A percentile compares a stretch with the other conserved stretches of the same genome.
These are phyloP conservation scores for Penicillium lividum DNA, from an alignment of 495 filamentous ascomycete species.

Conservation along the genomic window DNA sequence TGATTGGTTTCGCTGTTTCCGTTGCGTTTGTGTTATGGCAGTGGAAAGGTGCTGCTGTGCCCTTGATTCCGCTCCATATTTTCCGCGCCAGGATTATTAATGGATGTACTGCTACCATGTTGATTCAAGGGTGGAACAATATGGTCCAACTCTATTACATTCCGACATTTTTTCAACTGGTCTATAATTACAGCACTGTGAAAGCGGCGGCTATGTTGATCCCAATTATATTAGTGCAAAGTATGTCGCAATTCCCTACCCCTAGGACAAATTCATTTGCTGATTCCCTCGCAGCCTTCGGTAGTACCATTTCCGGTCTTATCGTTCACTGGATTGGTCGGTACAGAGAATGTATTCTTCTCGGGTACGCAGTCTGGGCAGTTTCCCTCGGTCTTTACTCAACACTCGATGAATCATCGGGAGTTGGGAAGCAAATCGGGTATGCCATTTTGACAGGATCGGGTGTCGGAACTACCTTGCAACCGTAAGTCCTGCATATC, in stretches of 20 bases:
- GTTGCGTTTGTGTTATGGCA: conserved; percentile 53
- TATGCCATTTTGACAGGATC: conserved; percentile 53
- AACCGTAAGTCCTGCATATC: conserved; percentile 38
- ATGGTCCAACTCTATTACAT: conserved; percentile 57
- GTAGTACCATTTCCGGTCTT: conserved; percentile 53
- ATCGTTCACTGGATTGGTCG: conserved; percentile 54
- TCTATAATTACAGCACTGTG: conserved; percentile 52
- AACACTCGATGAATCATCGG: conserved; percentile 49
- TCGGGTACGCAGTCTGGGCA: conserved; percentile 55
- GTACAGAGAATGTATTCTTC: conserved; percentile 53
- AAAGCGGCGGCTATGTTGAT: conserved; percentile 53
- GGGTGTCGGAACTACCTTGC: conserved; percentile 55
- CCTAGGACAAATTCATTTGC: conserved; percentile 39
- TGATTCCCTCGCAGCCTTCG: conserved; percentile 46
- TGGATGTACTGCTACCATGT: conserved; percentile 55
- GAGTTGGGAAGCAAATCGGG: conserved; percentile 55
- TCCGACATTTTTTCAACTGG: conserved; percentile 57
- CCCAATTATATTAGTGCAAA: conserved; percentile 55
- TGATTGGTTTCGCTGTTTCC: conserved; percentile 44
- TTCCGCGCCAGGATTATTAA: conserved; percentile 52
- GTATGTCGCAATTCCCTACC: conserved; percentile 30
- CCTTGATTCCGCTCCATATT: conserved; percentile 47
- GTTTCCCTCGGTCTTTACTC: conserved; percentile 55
- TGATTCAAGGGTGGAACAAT: conserved; percentile 58
- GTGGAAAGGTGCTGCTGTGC: conserved; percentile 40